Percentiles rank a stretch among this genome's conserved stretches.
Evolutionary conservation across 805 yeast genomes (phyloP).

Genomic region (Zygoascus bituminiphila): DNA sequence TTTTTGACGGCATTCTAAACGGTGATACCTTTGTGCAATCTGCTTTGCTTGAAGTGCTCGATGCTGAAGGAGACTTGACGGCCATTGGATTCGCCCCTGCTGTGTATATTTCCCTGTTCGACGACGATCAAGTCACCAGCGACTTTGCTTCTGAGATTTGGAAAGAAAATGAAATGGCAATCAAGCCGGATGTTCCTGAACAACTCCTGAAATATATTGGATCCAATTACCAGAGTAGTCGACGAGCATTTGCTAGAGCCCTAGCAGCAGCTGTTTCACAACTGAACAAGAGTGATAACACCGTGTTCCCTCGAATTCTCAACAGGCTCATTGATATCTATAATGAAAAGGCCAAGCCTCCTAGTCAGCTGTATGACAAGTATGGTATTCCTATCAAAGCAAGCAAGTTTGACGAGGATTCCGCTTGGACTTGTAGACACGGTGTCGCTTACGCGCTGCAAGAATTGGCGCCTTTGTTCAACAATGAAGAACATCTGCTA

Average conservation of each 20-base stretch:
- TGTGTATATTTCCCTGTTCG: constrained; percentile 70
- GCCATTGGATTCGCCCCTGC: constrained; percentile 32
- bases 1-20: constrained; percentile 49
- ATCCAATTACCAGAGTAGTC: constrained; percentile 53
- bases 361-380: constrained; percentile 67
- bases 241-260: constrained; percentile 66
- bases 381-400: constrained; percentile 68
- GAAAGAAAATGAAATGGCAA: constrained; percentile 58
- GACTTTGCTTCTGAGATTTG: constrained; percentile 74
- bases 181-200: constrained; percentile 38
- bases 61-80: constrained; percentile 56
- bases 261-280: constrained; percentile 48
- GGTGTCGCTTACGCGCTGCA: constrained; percentile 68
- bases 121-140: constrained; percentile 53
- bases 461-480: constrained; percentile 42
- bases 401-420: constrained; percentile 41
- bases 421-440: constrained; percentile 77
- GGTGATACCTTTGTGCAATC: constrained; percentile 66
- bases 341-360: constrained; percentile 54
- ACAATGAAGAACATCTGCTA: constrained; percentile 36
- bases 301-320: constrained; percentile 29
- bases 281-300: constrained; percentile 15
- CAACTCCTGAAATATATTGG: constrained; percentile 45
- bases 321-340: constrained; percentile 47
- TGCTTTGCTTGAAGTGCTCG: constrained; percentile 74